phyloP scores from a whole-genome alignment of 805 yeast genomes.

The Cyberlindnera mycetangii region DNA sequence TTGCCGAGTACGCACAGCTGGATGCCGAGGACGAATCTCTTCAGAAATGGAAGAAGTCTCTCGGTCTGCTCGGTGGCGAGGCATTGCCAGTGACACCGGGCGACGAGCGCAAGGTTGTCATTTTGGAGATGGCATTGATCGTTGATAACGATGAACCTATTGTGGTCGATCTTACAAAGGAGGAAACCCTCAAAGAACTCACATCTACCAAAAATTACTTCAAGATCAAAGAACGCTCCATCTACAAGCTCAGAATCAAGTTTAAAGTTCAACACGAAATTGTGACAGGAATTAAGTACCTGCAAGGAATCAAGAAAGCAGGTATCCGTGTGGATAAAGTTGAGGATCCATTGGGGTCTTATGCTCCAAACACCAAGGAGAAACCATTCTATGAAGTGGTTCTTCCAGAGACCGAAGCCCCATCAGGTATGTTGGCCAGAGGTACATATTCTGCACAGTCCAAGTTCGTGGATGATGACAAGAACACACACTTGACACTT shows the following conservation, averaged over 20 bases:
- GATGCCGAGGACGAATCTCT: slow-evolving; percentile 91
- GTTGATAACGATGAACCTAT: slow-evolving; percentile 72
- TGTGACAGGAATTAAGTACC: slow-evolving; percentile 84
- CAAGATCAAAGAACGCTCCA: slow-evolving; percentile 72
- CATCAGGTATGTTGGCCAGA: slow-evolving; percentile 84
- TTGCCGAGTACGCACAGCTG: slow-evolving; percentile 75
- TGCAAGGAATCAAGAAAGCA: slow-evolving; percentile 80
- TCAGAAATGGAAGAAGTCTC: slow-evolving; percentile 86
- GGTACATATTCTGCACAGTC: slow-evolving; percentile 81
- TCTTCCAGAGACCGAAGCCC: slow-evolving; percentile 77
- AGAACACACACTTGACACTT: slow-evolving; percentile 63
- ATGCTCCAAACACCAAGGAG: slow-evolving; percentile 80
- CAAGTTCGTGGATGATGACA: slow-evolving; percentile 85
- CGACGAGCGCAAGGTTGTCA: slow-evolving; percentile 70
- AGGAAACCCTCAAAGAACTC: slow-evolving; percentile 52
- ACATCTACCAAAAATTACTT: slow-evolving; percentile 55
- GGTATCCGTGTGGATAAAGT: slow-evolving; percentile 84
- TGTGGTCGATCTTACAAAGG: slow-evolving; percentile 63
- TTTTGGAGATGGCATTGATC: slow-evolving; percentile 68
- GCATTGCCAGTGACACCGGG: slow-evolving; percentile 65
- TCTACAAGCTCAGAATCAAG: slow-evolving; percentile 67
- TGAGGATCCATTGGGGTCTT: slow-evolving; percentile 87
- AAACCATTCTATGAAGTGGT: slow-evolving; percentile 72
- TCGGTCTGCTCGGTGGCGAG: slow-evolving; percentile 66
- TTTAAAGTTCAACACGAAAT: slow-evolving; percentile 89